These are phyloP conservation scores for Neurospora sp. DNA, from an alignment of 2,329 filamentous ascomycete genomes.

Conservation along the genomic window DNA sequence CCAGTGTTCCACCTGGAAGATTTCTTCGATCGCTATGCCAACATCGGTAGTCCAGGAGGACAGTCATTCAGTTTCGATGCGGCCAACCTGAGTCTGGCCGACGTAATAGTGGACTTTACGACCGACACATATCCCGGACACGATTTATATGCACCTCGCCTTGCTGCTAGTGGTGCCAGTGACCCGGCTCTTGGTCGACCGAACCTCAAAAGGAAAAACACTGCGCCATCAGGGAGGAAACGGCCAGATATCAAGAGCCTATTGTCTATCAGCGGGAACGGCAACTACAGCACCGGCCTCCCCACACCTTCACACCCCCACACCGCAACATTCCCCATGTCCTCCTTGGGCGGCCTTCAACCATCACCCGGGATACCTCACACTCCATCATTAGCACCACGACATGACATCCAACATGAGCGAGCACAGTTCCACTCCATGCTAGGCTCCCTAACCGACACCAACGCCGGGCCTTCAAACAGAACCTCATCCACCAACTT, in stretches of 20 bases:
- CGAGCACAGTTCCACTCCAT: constrained; percentile 21
- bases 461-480: constrained; percentile 14
- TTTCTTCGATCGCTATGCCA: constrained; percentile 72
- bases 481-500: constrained; percentile 16
- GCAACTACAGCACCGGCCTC: constrained; percentile 20
- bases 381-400: constrained; percentile 27
- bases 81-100: constrained; percentile 61
- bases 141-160: constrained; percentile 35
- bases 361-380: constrained; percentile 30
- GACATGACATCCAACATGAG: constrained; percentile 24
- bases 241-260: constrained; percentile 30
- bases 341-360: constrained; percentile 24
- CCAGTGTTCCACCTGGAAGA: constrained; percentile 78
- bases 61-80: constrained; percentile 58
- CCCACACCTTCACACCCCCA: constrained; percentile 22
- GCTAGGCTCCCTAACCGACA: constrained; percentile 26
- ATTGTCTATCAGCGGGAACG: constrained; percentile 24
- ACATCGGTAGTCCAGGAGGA: constrained; percentile 46
- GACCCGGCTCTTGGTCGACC: constrained; percentile 23
- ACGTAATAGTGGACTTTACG: constrained; percentile 51
- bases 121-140: constrained; percentile 44
- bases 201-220: constrained; percentile 40
- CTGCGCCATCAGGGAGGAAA: constrained; percentile 27
- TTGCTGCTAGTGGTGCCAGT: constrained; percentile 1
- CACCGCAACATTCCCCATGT: constrained; percentile 29